Conservation (phyloP, 2,329 filamentous ascomycete species). For the Mycosphaerella sp. region DNA sequence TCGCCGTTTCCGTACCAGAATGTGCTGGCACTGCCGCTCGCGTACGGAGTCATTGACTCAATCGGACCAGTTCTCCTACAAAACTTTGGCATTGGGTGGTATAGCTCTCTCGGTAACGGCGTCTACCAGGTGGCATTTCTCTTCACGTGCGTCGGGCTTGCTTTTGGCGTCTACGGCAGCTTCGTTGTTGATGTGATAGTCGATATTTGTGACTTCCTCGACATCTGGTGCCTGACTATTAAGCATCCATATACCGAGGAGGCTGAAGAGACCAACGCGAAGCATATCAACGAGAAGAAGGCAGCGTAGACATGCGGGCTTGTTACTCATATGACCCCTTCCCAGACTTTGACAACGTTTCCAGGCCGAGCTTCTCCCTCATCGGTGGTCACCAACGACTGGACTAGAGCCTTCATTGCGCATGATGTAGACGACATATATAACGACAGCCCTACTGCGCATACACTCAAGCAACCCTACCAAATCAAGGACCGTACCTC, state of each 20-base stretch:
- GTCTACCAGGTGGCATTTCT: constrained; percentile 90
- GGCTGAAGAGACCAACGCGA: constrained; percentile 20
- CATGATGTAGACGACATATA: constrained; percentile 6
- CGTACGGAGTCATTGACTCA: constrained; percentile 72
- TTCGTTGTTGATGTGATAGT: constrained; percentile 97
- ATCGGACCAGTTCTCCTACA: constrained; percentile 61
- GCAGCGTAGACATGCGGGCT: constrained; percentile 10
- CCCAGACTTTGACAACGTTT: constrained; percentile 4
- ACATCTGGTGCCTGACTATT: constrained; percentile 98
- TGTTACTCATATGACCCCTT: constrained; percentile 11
- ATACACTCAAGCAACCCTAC: background rate
- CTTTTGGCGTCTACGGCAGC: constrained; percentile 88
- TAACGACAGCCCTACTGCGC: background rate
- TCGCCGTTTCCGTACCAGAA: constrained; percentile 87
- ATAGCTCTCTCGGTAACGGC: constrained; percentile 59
- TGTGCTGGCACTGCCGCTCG: constrained; percentile 70
- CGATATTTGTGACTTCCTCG: constrained; percentile 94
- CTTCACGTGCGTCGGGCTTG: constrained; percentile 78
- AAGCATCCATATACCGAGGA: constrained; percentile 62
- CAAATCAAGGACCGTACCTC: background rate
- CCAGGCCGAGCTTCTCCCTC: constrained; percentile 1
- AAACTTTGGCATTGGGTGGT: constrained; percentile 57
- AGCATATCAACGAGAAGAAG: constrained; percentile 18
- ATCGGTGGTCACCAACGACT: background rate
- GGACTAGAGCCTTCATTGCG: constrained; percentile 2